A percentile compares a stretch with the other conserved stretches of the same genome.
Conservation (phyloP, 1,284 basidiomycete genomes). For the Pseudozyma tsukubaensis region DNA sequence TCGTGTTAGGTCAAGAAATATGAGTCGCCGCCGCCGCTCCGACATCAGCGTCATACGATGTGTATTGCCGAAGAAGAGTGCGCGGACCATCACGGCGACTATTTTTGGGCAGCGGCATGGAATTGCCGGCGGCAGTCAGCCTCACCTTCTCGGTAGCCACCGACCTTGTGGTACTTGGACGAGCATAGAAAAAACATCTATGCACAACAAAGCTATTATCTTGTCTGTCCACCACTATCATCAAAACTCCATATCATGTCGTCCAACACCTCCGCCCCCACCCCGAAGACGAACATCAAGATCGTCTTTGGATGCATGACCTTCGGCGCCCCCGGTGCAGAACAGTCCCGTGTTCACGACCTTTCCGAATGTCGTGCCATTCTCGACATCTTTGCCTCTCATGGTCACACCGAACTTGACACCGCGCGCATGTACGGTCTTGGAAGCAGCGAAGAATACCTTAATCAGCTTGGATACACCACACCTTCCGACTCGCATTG, state of each 20-base stretch:
- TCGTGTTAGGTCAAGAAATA: background rate
- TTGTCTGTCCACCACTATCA: background rate
- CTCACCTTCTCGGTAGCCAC: background rate
- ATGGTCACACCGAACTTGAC: slow-evolving; percentile 74
- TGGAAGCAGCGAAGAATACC: slow-evolving; percentile 48
- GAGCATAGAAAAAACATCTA: too few relatives aligned
- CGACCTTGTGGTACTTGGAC: too few relatives aligned
- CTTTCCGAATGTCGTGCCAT: slow-evolving; percentile 73
- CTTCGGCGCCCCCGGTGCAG: slow-evolving; percentile 69
- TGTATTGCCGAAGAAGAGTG: background rate
- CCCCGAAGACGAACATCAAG: slow-evolving; percentile 72
- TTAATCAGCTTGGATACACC: slow-evolving; percentile 38
- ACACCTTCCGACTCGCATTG: slow-evolving; percentile 15
- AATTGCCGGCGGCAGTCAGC: background rate
- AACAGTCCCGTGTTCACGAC: slow-evolving; percentile 73
- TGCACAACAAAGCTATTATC: background rate
- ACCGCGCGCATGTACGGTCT: slow-evolving; percentile 73
- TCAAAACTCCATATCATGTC: slow-evolving; percentile 4
- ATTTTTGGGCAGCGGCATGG: too few relatives aligned
- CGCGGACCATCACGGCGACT: too few relatives aligned
- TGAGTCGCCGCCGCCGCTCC: background rate
- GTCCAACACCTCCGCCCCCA: slow-evolving; percentile 69
- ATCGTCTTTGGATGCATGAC: slow-evolving; percentile 72
- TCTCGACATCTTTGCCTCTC: slow-evolving; percentile 74
- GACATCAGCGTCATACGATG: too few relatives aligned